Percentiles rank a stretch among this genome's conserved stretches.
phyloP scores from a whole-genome alignment of 345 rosid species.

The Lagerstroemia speciosa region DNA sequence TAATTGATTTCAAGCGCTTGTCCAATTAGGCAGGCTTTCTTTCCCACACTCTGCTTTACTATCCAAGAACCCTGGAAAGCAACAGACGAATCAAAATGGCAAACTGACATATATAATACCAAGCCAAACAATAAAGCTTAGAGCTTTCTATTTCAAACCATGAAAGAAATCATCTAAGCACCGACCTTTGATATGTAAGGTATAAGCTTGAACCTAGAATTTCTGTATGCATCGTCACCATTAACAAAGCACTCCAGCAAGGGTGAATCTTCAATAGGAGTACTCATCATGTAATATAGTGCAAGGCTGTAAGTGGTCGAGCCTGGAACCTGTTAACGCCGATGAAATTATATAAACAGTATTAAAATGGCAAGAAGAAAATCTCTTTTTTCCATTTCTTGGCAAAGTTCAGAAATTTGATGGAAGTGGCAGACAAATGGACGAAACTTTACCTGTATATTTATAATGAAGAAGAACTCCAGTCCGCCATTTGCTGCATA shows the following conservation, averaged over 20 bases:
- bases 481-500: slow-evolving; percentile 85
- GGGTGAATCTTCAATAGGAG: slow-evolving; percentile 69
- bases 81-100: not conserved
- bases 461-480: slow-evolving; percentile 80
- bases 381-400: not conserved
- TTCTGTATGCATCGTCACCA: slow-evolving; percentile 80
- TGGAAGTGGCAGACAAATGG: not conserved
- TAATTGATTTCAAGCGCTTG: slow-evolving; percentile 90
- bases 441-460: slow-evolving; percentile 60
- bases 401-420: not conserved
- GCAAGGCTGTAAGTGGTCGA: slow-evolving; percentile 79
- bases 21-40: slow-evolving; percentile 88
- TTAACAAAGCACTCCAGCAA: slow-evolving; percentile 67
- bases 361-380: not conserved
- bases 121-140: not conserved
- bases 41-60: slow-evolving; percentile 95
- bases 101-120: not conserved
- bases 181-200: slow-evolving; percentile 90
- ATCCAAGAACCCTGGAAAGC: slow-evolving; percentile 87
- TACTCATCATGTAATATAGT: slow-evolving; percentile 78
- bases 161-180: not conserved
- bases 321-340: slow-evolving; percentile 67
- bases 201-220: slow-evolving; percentile 95
- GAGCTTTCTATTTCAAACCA: not conserved
- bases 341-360: slow-evolving; percentile 9